Evolutionary conservation across 2,329 filamentous ascomycete species (phyloP), one percentile per base, ranked within the genome.

Genomic region (Fusarium xylarioides): DNA sequence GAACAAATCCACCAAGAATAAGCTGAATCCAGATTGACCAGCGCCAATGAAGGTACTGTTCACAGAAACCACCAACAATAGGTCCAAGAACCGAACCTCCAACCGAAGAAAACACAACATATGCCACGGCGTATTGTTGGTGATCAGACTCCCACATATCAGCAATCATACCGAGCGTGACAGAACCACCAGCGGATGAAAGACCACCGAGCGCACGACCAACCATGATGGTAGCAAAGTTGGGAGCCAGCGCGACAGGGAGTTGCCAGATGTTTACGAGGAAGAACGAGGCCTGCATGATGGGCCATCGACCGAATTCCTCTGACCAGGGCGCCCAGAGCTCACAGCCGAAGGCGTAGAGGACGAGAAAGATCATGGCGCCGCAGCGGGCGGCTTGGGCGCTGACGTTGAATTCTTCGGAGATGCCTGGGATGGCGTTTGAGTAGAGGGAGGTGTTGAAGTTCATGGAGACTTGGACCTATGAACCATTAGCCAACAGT

Each of bases 251-350:
- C 2, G 88, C 92, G 35, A 94, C 91, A 9, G 91, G 91, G 0
- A 95, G 80, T 73, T 93, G 91, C 86, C 88, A 96, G 62, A 95
- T 81, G 76, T 96, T 96, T 81, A 95, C 92, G 16, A 96, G 83
- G 71, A 92, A 87, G 60, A 96, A 83, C 42, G 90, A 93, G 30
- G 87, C 82, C 85, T 95, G 93, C 28, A 95, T 85, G 62, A 96
- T 88, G 4, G 91, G 91, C 84, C 91, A 92, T 55, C 94, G 89
- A 26, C 94, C 94, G 55, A 95, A 85, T 77, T 96, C 94, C 80
- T 97, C 94, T 50, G 90, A 93, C 92, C 93, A 96, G 0, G 94
- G 94, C 0, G 94, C 94, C 94, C 94, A 96, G 0, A 95, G 86
- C 81, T 96, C 94, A 80, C 94, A 96, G 40, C 94, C 94, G 79